Percentiles rank a stretch among this genome's conserved stretches.
Evolutionary conservation across 2,329 filamentous ascomycete genomes (phyloP).

Genomic region (Trichophyton benhamiae): DNA sequence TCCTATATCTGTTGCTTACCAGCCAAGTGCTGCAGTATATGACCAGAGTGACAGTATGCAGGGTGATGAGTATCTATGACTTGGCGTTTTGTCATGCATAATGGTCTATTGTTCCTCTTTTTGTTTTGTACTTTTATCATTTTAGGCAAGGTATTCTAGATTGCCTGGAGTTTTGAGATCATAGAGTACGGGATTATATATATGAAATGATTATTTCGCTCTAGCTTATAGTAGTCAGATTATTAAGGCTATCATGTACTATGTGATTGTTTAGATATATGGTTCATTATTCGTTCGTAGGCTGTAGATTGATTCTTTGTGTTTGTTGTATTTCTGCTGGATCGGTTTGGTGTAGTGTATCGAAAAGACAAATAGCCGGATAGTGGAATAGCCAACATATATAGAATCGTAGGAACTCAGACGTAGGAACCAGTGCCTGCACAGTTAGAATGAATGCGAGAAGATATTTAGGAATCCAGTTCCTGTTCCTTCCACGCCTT

Average conservation of each 20-base stretch:
- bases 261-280: neutral
- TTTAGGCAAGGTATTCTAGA: neutral
- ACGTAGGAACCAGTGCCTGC: neutral
- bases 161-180: neutral
- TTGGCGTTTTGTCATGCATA: conserved; percentile 1
- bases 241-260: neutral
- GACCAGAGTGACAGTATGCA: conserved; percentile 8
- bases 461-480: neutral
- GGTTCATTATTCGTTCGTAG: neutral
- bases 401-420: neutral
- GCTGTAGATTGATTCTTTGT: neutral
- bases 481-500: conserved; percentile 20
- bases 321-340: neutral
- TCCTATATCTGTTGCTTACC: neutral
- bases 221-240: neutral
- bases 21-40: conserved; percentile 2
- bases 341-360: neutral
- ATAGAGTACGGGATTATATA: neutral
- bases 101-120: neutral
- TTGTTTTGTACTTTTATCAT: neutral
- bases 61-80: conserved; percentile 11
- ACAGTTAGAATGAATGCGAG: neutral
- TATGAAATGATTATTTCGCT: neutral
- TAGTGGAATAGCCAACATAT: neutral
- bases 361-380: neutral